These are phyloP conservation scores for Nicotiana undulata DNA, from an alignment of 257 asterid species.

Conservation along the genomic window DNA sequence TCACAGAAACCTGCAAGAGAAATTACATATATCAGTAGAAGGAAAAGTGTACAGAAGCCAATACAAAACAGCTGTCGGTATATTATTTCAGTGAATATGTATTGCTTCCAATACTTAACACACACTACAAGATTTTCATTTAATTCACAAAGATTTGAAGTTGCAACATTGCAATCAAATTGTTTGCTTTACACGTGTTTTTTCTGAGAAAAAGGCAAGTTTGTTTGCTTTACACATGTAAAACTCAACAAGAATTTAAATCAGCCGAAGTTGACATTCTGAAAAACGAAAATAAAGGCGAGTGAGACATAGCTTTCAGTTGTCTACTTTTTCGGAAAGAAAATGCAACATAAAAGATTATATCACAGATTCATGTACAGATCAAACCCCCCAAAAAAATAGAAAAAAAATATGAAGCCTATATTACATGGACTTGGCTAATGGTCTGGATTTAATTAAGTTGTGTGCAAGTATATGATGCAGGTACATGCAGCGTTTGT, in stretches of 20 bases:
- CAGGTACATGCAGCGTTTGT: not conserved
- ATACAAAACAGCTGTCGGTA: not conserved
- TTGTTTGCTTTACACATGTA: not conserved
- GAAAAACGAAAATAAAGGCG: not conserved
- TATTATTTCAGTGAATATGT: not conserved
- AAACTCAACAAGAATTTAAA: not conserved
- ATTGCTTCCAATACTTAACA: not conserved
- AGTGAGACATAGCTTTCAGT: not conserved
- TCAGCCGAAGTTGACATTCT: not conserved
- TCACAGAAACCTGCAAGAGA: conserved; percentile 71
- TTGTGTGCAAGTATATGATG: not conserved
- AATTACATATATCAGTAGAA: conserved; percentile 7
- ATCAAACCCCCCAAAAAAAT: not conserved
- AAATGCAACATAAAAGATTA: not conserved
- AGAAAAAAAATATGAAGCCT: not conserved
- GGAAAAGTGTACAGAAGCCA: not conserved
- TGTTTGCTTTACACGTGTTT: not conserved
- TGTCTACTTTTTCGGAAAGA: not conserved
- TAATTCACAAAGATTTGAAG: not conserved
- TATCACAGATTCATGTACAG: not conserved
- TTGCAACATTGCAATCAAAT: not conserved
- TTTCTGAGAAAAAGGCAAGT: not conserved
- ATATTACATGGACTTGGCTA: not conserved
- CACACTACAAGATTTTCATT: not conserved
- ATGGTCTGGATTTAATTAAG: not conserved